Conservation (phyloP, 1,139 yeast species). For the Scheffersomyces cryptocercus region DNA sequence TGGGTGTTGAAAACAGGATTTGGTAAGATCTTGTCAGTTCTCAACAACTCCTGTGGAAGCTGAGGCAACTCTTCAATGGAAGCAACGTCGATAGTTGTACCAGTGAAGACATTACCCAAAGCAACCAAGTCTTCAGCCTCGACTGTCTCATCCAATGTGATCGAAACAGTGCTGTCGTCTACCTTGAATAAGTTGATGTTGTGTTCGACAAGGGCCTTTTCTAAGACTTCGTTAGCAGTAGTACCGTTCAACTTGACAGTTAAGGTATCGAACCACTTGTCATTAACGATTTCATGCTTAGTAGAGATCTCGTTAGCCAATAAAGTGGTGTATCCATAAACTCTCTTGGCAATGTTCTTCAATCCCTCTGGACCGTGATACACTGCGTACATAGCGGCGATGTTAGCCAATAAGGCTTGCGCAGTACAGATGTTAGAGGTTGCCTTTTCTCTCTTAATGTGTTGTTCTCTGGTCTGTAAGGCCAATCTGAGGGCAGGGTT, state of each 20-base stretch:
- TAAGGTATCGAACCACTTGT: slow-evolving; percentile 84
- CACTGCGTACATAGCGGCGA: slow-evolving; percentile 93
- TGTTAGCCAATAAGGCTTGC: slow-evolving; percentile 92
- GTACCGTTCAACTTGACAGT: slow-evolving; percentile 57
- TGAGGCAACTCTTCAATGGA: slow-evolving; percentile 43
- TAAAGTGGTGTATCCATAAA: slow-evolving; percentile 71
- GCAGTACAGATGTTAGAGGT: slow-evolving; percentile 98
- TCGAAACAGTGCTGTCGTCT: slow-evolving; percentile 59
- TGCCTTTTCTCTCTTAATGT: slow-evolving; percentile 95
- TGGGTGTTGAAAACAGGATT: slow-evolving; percentile 82
- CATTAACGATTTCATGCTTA: slow-evolving; percentile 54
- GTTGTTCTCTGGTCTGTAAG: slow-evolving; percentile 96
- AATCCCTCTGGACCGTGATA: slow-evolving; percentile 96
- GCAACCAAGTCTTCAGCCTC: slow-evolving; percentile 59
- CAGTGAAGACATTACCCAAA: slow-evolving; percentile 61
- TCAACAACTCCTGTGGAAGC: slow-evolving; percentile 54
- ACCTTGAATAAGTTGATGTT: slow-evolving; percentile 79
- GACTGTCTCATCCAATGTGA: slow-evolving; percentile 87
- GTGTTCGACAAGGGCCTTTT: slow-evolving; percentile 57
- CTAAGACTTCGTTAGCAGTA: slow-evolving; percentile 57
- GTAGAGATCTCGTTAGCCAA: slow-evolving; percentile 60
- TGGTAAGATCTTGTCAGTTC: slow-evolving; percentile 65
- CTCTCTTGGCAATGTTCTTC: slow-evolving; percentile 72
- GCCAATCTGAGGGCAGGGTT: slow-evolving; percentile 88
- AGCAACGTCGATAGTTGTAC: slow-evolving; percentile 18